Evolutionary conservation across 2,329 filamentous ascomycete genomes (phyloP).

Genomic region (Hypomyces rosellus): DNA sequence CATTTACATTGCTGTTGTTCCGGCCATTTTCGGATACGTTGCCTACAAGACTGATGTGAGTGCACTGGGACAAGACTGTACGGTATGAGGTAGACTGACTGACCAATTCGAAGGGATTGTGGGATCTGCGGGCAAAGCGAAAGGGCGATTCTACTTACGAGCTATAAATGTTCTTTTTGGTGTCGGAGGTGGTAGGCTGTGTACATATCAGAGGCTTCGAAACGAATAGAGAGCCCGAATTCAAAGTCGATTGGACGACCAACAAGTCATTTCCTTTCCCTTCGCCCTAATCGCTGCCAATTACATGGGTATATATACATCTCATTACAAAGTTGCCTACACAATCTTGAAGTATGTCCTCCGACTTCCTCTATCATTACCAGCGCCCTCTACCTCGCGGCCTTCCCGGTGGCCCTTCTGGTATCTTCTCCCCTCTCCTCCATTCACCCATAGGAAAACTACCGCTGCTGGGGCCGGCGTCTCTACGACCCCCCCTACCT

Average conservation of each 20-base stretch:
- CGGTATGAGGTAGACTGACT: conserved; percentile 11
- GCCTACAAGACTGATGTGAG: conserved; percentile 83
- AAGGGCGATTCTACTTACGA: conserved; percentile 79
- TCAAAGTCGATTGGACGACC: conserved; percentile 2
- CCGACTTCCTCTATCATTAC: conserved; percentile 12
- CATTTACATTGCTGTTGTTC: conserved; percentile 68
- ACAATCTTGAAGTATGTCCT: neutral
- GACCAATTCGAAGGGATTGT: conserved; percentile 64
- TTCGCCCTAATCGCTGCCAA: conserved; percentile 1
- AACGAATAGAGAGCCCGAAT: conserved; percentile 21
- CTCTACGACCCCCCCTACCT: conserved; percentile 33
- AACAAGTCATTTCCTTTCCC: neutral
- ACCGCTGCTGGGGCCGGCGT: conserved; percentile 28
- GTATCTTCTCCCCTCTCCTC: conserved; percentile 58
- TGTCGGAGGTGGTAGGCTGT: conserved; percentile 16
- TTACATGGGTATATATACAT: conserved; percentile 25
- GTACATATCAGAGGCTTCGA: conserved; percentile 36
- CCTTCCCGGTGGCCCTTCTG: conserved; percentile 39
- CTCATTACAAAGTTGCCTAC: conserved; percentile 7
- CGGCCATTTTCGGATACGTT: conserved; percentile 61
- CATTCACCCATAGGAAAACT: conserved; percentile 52
- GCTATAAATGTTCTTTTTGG: conserved; percentile 45
- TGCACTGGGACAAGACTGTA: conserved; percentile 19
- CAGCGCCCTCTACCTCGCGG: conserved; percentile 24
- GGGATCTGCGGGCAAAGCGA: conserved; percentile 77